phyloP scores from a whole-genome alignment of 2,329 filamentous ascomycete genomes.

The Uncinocarpus reesii region DNA sequence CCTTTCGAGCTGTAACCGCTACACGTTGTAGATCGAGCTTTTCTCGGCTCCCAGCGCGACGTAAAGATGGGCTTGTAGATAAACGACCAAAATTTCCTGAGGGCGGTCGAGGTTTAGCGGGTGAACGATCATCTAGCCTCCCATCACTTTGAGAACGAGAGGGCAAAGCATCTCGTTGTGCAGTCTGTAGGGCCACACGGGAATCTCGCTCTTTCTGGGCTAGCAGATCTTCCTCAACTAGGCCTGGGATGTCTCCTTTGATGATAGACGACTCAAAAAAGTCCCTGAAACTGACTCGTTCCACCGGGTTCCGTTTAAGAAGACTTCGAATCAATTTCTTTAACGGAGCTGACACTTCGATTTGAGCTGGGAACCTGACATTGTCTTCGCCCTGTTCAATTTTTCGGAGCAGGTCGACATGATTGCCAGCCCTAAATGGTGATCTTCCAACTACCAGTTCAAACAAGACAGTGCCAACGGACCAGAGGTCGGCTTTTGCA shows the following conservation, averaged over 20 bases:
- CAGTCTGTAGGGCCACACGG: neutral
- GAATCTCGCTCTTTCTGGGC: conserved; percentile 7
- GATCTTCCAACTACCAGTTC: conserved; percentile 90
- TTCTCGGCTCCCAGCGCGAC: conserved; percentile 28
- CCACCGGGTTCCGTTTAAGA: conserved; percentile 73
- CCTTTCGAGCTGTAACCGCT: conserved; percentile 25
- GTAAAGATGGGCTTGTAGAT: conserved; percentile 22
- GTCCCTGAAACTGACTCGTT: conserved; percentile 73
- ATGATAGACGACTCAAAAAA: conserved; percentile 73
- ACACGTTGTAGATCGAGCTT: conserved; percentile 24
- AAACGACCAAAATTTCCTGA: conserved; percentile 24
- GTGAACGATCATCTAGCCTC: neutral
- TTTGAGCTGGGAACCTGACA: conserved; percentile 70
- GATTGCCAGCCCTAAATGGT: conserved; percentile 84
- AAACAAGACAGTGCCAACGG: conserved; percentile 85
- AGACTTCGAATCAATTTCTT: conserved; percentile 70
- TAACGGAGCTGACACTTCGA: conserved; percentile 60
- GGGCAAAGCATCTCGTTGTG: neutral
- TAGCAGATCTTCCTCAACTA: conserved; percentile 61
- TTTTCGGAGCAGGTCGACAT: conserved; percentile 83
- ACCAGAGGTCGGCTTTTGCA: conserved; percentile 95
- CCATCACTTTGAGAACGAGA: neutral
- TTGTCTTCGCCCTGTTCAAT: conserved; percentile 82
- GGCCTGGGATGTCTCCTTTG: conserved; percentile 62
- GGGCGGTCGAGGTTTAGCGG: conserved; percentile 18